Conservation (phyloP, 352 stramenopile genomes). For the Globisporangium viniferum region DNA sequence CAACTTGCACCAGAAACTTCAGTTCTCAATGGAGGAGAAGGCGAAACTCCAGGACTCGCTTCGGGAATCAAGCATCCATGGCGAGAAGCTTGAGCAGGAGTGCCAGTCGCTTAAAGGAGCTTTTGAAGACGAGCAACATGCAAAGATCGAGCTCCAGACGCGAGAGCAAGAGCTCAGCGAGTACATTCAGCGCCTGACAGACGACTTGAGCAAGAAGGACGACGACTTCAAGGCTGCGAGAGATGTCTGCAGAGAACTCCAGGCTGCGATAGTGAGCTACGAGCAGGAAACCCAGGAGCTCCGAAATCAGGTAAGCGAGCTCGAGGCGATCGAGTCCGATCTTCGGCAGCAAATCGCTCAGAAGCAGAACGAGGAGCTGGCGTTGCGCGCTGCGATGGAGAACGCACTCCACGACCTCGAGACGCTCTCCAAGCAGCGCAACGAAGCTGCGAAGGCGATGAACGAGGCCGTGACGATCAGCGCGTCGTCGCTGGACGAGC, state of each 20-base stretch:
- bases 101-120: conserved; percentile 22
- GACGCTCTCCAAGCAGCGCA: conserved; percentile 62
- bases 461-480: conserved; percentile 84
- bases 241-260: conserved; percentile 46
- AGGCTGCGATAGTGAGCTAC: conserved; percentile 38
- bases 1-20: conserved; percentile 30
- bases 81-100: conserved; percentile 28
- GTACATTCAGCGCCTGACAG: conserved; percentile 31
- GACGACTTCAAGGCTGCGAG: conserved; percentile 55
- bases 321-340: conserved; percentile 29
- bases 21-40: conserved; percentile 43
- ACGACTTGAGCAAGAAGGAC: conserved; percentile 30
- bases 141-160: conserved; percentile 26
- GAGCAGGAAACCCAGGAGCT: conserved; percentile 26
- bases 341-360: conserved; percentile 40
- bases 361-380: conserved; percentile 45
- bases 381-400: conserved; percentile 64
- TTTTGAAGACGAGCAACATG: conserved; percentile 35
- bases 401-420: conserved; percentile 59
- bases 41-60: conserved; percentile 32
- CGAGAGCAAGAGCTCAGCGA: conserved; percentile 33
- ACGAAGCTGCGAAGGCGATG: conserved; percentile 77
- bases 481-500: conserved; percentile 74
- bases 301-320: conserved; percentile 19
- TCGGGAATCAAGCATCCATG: conserved; percentile 28